These are phyloP conservation scores for Marsdenia floribunda DNA, from an alignment of 257 asterid species.

Conservation along the genomic window DNA sequence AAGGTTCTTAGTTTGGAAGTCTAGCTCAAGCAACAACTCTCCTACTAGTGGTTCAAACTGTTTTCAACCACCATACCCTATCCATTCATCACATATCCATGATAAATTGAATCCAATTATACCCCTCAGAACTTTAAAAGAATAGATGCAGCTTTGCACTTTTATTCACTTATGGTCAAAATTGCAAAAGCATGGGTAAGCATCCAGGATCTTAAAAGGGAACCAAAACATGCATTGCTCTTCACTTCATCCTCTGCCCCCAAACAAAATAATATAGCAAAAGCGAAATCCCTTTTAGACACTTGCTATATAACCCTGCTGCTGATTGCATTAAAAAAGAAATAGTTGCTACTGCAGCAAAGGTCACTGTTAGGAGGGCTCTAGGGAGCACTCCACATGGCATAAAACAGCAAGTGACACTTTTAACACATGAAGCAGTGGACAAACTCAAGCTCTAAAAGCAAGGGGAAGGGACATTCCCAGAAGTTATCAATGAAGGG, in stretches of 20 bases:
- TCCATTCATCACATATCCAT: no score
- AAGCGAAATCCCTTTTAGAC: background rate
- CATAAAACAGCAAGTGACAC: background rate
- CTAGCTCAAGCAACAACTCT: no score
- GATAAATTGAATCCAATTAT: no score
- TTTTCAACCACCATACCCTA: no score
- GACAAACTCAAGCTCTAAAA: background rate
- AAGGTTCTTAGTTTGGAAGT: no score
- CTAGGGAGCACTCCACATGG: background rate
- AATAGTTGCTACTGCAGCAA: background rate
- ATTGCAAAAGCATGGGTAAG: no score
- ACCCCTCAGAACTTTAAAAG: no score
- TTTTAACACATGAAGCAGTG: background rate
- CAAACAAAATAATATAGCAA: background rate
- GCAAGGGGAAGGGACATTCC: background rate
- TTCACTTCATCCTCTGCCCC: background rate
- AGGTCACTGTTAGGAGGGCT: background rate
- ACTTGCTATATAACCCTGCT: background rate
- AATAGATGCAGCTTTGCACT: no score
- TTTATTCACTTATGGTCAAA: no score
- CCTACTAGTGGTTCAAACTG: no score
- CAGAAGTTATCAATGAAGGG: background rate
- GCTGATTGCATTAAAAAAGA: background rate
- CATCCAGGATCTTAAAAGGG: no score
- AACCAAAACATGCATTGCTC: no score